Conservation (phyloP, 83 land plant genomes). For the Picea abies region DNA sequence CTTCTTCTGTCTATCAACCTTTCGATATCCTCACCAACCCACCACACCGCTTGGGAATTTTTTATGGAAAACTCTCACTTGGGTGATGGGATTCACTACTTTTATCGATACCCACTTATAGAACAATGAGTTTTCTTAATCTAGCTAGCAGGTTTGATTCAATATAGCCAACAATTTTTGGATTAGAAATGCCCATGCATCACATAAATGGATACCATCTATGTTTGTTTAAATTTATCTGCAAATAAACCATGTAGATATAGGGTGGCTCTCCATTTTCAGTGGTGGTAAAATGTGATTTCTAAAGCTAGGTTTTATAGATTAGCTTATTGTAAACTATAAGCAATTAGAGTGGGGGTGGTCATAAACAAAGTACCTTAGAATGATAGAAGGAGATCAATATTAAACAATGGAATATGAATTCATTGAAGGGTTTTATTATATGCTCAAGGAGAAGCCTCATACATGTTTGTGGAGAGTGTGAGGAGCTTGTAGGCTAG, state of each 20-base stretch:
- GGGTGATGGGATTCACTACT: too few species aligned
- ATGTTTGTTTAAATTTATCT: background rate
- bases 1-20: too few species aligned
- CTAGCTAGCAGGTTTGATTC: too few species aligned
- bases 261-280: background rate
- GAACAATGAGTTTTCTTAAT: too few species aligned
- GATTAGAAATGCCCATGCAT: too few species aligned
- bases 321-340: background rate
- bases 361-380: background rate
- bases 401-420: conserved; percentile 15
- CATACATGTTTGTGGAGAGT: conserved; percentile 20
- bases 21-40: too few species aligned
- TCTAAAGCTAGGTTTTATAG: background rate
- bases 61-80: too few species aligned
- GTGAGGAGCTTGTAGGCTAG: conserved; percentile 13
- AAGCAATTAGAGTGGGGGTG: background rate
- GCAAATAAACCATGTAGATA: too few species aligned
- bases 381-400: conserved; percentile 16
- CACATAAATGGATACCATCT: background rate
- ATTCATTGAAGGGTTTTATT: background rate
- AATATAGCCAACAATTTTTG: too few species aligned
- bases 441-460: conserved; percentile 15
- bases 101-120: too few species aligned
- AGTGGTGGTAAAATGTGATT: conserved; percentile 8
- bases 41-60: too few species aligned